phyloP scores from a whole-genome alignment of 352 stramenopile species.

The Globisporangium sylvaticum region DNA sequence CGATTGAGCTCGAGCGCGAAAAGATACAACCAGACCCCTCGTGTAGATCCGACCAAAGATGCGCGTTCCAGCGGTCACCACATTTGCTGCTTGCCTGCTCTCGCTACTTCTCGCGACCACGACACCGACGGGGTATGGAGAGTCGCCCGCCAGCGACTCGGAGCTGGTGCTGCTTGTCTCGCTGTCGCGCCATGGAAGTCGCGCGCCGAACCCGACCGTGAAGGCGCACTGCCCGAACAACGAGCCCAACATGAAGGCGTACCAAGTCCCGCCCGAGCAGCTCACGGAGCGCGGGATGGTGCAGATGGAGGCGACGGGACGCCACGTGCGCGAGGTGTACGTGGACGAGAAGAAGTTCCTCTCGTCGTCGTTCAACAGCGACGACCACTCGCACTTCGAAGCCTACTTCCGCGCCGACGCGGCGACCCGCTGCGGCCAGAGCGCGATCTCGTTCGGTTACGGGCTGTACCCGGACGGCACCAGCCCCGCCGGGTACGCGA shows the following conservation, averaged over 20 bases:
- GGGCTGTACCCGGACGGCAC: slow-evolving; percentile 70
- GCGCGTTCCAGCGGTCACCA: neutral
- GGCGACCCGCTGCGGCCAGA: slow-evolving; percentile 66
- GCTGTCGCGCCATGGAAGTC: slow-evolving; percentile 67
- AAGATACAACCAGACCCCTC: neutral
- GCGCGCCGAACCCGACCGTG: slow-evolving; percentile 60
- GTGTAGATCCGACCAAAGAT: neutral
- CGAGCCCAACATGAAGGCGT: slow-evolving; percentile 44
- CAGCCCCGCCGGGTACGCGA: slow-evolving; percentile 44
- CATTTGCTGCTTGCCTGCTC: neutral
- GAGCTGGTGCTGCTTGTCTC: slow-evolving; percentile 68
- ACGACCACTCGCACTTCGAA: slow-evolving; percentile 57
- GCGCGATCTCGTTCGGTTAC: slow-evolving; percentile 61
- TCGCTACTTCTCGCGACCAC: slow-evolving; percentile 1
- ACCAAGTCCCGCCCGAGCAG: slow-evolving; percentile 65
- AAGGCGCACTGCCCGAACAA: slow-evolving; percentile 70
- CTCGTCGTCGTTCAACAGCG: slow-evolving; percentile 60
- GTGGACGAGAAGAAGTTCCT: slow-evolving; percentile 60
- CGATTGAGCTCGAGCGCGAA: neutral
- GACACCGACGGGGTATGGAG: neutral
- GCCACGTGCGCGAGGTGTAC: slow-evolving; percentile 71
- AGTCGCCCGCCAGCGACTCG: slow-evolving; percentile 20
- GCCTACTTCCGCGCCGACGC: slow-evolving; percentile 71
- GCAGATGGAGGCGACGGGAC: slow-evolving; percentile 57
- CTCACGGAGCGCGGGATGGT: slow-evolving; percentile 71